Base-by-base conservation (phyloP, 202 grass and related monocot species). In the Hordeum pubiflorum region DNA sequence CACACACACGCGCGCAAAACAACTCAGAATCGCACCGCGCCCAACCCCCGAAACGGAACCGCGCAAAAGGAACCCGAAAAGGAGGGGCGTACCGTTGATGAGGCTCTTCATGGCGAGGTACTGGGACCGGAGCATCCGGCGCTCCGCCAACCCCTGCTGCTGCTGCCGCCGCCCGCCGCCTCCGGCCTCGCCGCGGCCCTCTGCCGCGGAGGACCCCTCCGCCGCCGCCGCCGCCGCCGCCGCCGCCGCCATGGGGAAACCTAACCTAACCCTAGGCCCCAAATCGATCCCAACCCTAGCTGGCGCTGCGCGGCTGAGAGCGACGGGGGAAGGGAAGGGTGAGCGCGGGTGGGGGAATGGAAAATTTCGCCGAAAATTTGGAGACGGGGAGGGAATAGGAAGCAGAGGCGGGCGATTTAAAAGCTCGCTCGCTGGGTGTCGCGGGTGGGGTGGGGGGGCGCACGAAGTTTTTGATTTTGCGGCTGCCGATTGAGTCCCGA, bases 51-150 rank as follows among this genome's bases (percentile, higher is more conserved):
- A 24, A 32, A 43, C 2, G 58, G 62, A 77, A 21, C 10, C 33
- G 44, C 34, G 12, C 1, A 1, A 0, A 21, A 10, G 11, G 40
- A 63, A 1, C 13, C 17, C 8, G 21, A 31, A 31, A 39, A 8
- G 26, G 43, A 50, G 50, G 57, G 4, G 26, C 76, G 15, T 87
- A 98, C 95, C 88, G 76, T 69, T 88, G 82, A 94, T 95, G 62
- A 88, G 31, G 57, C 69, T 98, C 90, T 95, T 98, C 48, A 98
- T 52, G 39, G 86, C 92, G 58, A 81, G 86, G 80, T 98, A 98
- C 46, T 88, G 90, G 63, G 92, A 98, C 59, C 95, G 90, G 71
- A 98, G 90, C 29, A 75, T 55, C 46, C 92, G 92, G 40, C 95
- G 90, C 72, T 98, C 88, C 22, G 78, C 83, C 62, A 40, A 0